phyloP scores from a whole-genome alignment of 352 stramenopile species.

The Pythium aphanidermatum region DNA sequence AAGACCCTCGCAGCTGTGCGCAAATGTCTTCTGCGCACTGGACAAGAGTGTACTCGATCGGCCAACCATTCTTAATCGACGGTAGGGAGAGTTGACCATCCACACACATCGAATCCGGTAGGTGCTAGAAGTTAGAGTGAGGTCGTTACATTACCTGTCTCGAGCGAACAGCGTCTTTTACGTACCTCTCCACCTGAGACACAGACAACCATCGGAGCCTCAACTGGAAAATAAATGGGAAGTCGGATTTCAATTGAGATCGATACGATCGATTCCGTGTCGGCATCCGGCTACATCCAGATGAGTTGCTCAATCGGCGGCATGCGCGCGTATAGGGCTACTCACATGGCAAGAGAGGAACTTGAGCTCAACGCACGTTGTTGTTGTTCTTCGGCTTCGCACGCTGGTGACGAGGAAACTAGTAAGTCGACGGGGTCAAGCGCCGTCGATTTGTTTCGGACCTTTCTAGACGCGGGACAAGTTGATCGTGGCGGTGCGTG shows the following conservation, averaged over 20 bases:
- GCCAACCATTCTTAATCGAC: constrained; percentile 54
- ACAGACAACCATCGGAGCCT: constrained; percentile 39
- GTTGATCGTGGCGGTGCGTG: constrained; percentile 34
- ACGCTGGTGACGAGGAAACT: constrained; percentile 7
- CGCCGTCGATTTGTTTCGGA: constrained; percentile 14
- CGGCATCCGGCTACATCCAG: not conserved
- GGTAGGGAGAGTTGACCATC: constrained; percentile 33
- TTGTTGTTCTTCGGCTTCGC: too few species aligned
- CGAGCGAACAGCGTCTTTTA: too few species aligned
- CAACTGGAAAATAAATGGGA: constrained; percentile 29
- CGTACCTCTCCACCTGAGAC: constrained; percentile 39
- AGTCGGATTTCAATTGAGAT: constrained; percentile 44
- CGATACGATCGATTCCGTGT: constrained; percentile 17
- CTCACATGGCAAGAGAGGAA: constrained; percentile 12
- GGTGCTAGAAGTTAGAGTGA: constrained; percentile 27
- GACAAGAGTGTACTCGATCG: constrained; percentile 37
- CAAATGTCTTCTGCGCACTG: constrained; percentile 49
- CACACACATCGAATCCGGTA: constrained; percentile 24
- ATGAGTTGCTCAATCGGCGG: not conserved
- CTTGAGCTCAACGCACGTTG: constrained; percentile 13
- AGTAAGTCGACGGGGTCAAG: too few species aligned
- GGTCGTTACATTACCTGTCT: not conserved
- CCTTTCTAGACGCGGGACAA: constrained; percentile 57
- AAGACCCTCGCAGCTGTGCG: not conserved
- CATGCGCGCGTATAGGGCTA: not conserved